A percentile compares a stretch with the other conserved stretches of the same genome.
phyloP scores from a whole-genome alignment of 257 asterid genomes.

The Plantago elongata region DNA sequence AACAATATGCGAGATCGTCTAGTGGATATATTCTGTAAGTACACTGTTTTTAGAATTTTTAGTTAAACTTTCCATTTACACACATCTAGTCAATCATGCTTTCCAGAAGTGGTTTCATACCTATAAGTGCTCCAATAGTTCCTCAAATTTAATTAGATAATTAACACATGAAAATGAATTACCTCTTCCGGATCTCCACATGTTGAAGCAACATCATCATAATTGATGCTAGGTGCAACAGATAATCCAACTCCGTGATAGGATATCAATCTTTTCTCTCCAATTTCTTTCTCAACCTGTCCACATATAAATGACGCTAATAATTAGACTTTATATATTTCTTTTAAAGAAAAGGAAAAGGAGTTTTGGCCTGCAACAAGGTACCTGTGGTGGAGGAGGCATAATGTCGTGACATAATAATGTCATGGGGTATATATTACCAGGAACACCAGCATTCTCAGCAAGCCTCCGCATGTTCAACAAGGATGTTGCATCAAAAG shows the following conservation, averaged over 20 bases:
- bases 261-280: constrained; percentile 74
- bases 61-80: no score
- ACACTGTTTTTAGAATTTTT: no score
- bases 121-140: no score
- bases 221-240: constrained; percentile 49
- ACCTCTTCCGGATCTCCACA: constrained; percentile 69
- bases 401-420: constrained; percentile 64
- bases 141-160: no score
- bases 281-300: constrained; percentile 88
- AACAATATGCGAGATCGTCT: no score
- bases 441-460: constrained; percentile 72
- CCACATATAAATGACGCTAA: constrained; percentile 13
- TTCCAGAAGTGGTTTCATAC: no score
- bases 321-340: background rate
- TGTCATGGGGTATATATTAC: constrained; percentile 72
- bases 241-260: constrained; percentile 88
- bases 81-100: no score
- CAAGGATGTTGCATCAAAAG: constrained; percentile 65
- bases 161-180: constrained; percentile 9
- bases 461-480: constrained; percentile 87
- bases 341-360: background rate
- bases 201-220: constrained; percentile 44
- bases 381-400: constrained; percentile 87
- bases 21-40: no score
- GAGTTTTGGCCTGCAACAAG: background rate